These are phyloP conservation scores for Chaetoscypha palmicola DNA, from an alignment of 2,329 filamentous ascomycete species.

Conservation along the genomic window DNA sequence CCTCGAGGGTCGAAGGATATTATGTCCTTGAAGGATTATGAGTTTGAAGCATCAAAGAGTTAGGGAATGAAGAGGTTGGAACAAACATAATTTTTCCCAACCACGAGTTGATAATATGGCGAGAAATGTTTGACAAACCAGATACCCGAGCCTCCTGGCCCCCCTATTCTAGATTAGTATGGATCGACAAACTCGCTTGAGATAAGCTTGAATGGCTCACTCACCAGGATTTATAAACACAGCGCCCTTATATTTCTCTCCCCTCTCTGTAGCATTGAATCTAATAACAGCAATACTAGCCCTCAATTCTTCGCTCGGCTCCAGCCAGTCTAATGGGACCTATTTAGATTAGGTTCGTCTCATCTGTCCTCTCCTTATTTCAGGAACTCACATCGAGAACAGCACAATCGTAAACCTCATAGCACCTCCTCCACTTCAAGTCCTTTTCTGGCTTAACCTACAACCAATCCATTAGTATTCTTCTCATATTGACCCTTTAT, in stretches of 20 bases:
- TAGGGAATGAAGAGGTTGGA: background rate
- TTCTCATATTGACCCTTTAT: background rate
- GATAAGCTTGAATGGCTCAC: background rate
- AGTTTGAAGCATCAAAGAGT: background rate
- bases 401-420: conserved; percentile 21
- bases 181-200: background rate
- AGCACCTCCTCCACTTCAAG: conserved; percentile 21
- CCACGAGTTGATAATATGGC: conserved; percentile 34
- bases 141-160: conserved; percentile 42
- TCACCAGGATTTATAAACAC: conserved; percentile 20
- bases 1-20: conserved; percentile 47
- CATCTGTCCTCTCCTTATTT: background rate
- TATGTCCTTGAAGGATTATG: conserved; percentile 33
- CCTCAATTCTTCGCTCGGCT: conserved; percentile 14
- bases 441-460: conserved; percentile 8
- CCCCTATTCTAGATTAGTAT: conserved; percentile 16
- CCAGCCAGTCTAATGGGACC: conserved; percentile 21
- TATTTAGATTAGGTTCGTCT: background rate
- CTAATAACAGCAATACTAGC: conserved; percentile 18
- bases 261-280: conserved; percentile 15
- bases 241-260: conserved; percentile 16
- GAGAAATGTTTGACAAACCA: conserved; percentile 18
- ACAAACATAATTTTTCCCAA: conserved; percentile 40
- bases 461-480: background rate
- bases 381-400: conserved; percentile 17